Evolutionary conservation across 352 stramenopile species (phyloP).

Genomic region (Lagenidium giganteum): DNA sequence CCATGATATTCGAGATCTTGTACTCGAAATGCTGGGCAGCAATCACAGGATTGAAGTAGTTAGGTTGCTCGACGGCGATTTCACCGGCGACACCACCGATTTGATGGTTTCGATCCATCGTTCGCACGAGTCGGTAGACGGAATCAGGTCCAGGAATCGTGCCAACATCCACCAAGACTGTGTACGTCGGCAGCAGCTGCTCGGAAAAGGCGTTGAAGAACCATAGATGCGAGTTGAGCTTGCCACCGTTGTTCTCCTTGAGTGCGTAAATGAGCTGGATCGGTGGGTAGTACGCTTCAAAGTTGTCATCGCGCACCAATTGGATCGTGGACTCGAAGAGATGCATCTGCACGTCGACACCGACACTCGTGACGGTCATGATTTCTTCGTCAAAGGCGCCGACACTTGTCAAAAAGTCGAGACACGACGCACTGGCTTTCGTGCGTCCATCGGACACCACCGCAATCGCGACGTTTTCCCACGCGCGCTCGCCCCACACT

Average conservation of each 20-base stretch:
- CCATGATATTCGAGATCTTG: slow-evolving; percentile 53
- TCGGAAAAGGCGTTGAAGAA: slow-evolving; percentile 59
- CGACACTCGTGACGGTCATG: slow-evolving; percentile 38
- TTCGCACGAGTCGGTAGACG: slow-evolving; percentile 34
- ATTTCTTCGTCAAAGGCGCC: slow-evolving; percentile 49
- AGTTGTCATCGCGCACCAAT: slow-evolving; percentile 30
- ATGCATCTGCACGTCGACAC: slow-evolving; percentile 37
- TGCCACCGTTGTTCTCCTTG: slow-evolving; percentile 45
- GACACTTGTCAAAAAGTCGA: slow-evolving; percentile 30
- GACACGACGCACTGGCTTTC: slow-evolving; percentile 29
- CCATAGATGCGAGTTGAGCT: slow-evolving; percentile 50
- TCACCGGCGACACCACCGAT: slow-evolving; percentile 45
- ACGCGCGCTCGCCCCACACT: slow-evolving; percentile 29
- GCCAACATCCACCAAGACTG: slow-evolving; percentile 40
- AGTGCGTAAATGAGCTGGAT: slow-evolving; percentile 46
- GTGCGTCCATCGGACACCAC: slow-evolving; percentile 41
- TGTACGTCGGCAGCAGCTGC: slow-evolving; percentile 46
- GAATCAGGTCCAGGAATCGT: slow-evolving; percentile 32
- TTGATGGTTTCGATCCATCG: slow-evolving; percentile 45
- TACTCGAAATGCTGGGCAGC: slow-evolving; percentile 51
- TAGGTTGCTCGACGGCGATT: slow-evolving; percentile 31
- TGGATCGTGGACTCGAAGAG: slow-evolving; percentile 44
- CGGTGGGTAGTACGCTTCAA: slow-evolving; percentile 36
- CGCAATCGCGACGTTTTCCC: slow-evolving; percentile 30
- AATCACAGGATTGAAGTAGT: slow-evolving; percentile 41